phyloP scores from a whole-genome alignment of 495 filamentous ascomycete species.

The Entonaema liquescens region DNA sequence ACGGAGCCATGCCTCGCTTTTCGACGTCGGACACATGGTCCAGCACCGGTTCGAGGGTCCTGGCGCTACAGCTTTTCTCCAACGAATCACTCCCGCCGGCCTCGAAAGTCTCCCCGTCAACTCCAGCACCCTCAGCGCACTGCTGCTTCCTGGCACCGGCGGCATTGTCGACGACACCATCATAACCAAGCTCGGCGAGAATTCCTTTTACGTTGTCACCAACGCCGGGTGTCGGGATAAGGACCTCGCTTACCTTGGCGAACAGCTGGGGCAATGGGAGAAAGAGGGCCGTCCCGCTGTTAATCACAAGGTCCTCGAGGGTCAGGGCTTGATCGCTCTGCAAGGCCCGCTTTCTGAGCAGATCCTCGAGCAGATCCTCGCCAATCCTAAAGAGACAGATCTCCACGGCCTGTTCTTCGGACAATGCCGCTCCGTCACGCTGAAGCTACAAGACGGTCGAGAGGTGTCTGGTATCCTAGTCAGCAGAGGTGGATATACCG shows the following conservation, averaged over 20 bases:
- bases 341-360: constrained; percentile 82
- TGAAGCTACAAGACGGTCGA: constrained; percentile 56
- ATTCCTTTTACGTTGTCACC: constrained; percentile 89
- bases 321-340: constrained; percentile 83
- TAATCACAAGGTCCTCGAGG: constrained; percentile 58
- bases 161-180: constrained; percentile 95
- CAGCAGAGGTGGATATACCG: constrained; percentile 92
- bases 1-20: constrained; percentile 83
- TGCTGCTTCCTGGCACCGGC: constrained; percentile 79
- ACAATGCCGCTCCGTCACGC: constrained; percentile 65
- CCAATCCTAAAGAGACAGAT: constrained; percentile 59
- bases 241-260: constrained; percentile 76
- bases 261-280: constrained; percentile 71
- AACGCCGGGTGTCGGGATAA: constrained; percentile 94
- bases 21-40: constrained; percentile 86
- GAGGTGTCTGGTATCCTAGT: constrained; percentile 70
- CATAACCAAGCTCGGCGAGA: constrained; percentile 75
- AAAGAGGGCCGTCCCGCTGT: constrained; percentile 49
- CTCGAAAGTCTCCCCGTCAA: constrained; percentile 55
- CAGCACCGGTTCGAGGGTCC: constrained; percentile 76
- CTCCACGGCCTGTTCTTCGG: constrained; percentile 83
- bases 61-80: constrained; percentile 77
- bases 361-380: constrained; percentile 65
- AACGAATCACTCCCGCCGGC: constrained; percentile 79
- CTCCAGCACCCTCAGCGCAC: constrained; percentile 78